Conservation (phyloP, 148 eudicot genomes). For the Euryodendron excelsum region DNA sequence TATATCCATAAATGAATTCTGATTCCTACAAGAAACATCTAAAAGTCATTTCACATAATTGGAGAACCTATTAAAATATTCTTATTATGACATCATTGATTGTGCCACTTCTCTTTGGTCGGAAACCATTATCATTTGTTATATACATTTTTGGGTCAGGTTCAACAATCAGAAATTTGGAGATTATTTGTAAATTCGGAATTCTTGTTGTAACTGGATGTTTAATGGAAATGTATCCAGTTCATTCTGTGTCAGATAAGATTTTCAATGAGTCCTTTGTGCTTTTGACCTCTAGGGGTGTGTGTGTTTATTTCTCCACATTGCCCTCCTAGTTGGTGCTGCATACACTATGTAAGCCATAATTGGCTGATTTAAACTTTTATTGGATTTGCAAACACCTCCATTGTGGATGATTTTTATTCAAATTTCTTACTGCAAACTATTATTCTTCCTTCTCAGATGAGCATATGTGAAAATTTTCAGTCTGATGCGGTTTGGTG, state of each 20-base stretch:
- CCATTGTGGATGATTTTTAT: not conserved
- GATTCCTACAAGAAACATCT: not conserved
- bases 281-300: too few relatives aligned
- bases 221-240: not conserved
- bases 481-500: not conserved
- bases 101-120: not conserved
- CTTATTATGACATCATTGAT: not conserved
- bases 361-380: not conserved
- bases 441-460: not conserved
- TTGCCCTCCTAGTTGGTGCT: not conserved
- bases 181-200: not conserved
- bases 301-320: not conserved
- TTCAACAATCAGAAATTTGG: not conserved
- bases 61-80: not conserved
- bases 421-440: not conserved
- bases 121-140: not conserved
- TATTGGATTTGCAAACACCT: conserved; percentile 5
- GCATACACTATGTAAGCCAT: not conserved
- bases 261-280: too few relatives aligned
- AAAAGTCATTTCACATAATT: not conserved
- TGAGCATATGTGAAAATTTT: not conserved
- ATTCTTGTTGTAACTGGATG: not conserved
- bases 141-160: not conserved
- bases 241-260: too few relatives aligned
- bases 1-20: not conserved